Evolutionary conservation across 768 basidiomycete species (phyloP), one percentile per base, ranked within the genome.

Genomic region (Saitozyma sp.): DNA sequence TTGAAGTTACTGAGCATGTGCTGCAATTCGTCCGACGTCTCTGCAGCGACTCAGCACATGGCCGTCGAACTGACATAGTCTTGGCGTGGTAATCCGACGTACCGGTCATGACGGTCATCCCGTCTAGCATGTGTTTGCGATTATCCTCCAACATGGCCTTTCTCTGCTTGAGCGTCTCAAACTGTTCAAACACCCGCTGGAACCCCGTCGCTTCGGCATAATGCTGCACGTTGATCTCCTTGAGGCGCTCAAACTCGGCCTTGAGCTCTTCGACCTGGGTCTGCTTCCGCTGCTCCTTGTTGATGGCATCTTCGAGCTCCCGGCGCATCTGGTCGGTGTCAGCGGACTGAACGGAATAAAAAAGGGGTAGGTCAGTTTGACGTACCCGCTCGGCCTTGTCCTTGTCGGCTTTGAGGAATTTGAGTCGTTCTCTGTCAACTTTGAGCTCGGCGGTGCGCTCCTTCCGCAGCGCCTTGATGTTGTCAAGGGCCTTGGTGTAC

Each of bases 401-500:
- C 73, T 96, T 96, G 80, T 97, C 92, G 19, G 84, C 82, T 17
- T 87, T 84, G 17, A 96, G 84, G 14, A 87, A 85, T 48, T 89
- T 84, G 6, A 97, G 83, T 9, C 89, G 86, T 73, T 91, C 95
- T 68, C 90, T 89, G 78, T 99, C 96, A 0, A 90, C 87, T 79
- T 98, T 99, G 61, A 96, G 84, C 59, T 97, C 95, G 1, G 89
- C 85, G 2, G 88, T 84, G 10, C 92, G 88, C 45, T 98, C 96
- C 76, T 98, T 98, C 55, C 94, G 86, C 17, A 98, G 83, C 43
- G 80, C 73, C 76, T 94, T 96, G 81, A 98, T 97, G 37, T 88
- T 87, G 62, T 96, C 92, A 0, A 99, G 84, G 0, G 95, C 96
- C 74, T 98, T 98, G 0, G 95, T 97, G 79, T 97, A 99, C 72